Base-by-base conservation (phyloP, 2,329 filamentous ascomycete genomes). In the Colletotrichum sp. region DNA sequence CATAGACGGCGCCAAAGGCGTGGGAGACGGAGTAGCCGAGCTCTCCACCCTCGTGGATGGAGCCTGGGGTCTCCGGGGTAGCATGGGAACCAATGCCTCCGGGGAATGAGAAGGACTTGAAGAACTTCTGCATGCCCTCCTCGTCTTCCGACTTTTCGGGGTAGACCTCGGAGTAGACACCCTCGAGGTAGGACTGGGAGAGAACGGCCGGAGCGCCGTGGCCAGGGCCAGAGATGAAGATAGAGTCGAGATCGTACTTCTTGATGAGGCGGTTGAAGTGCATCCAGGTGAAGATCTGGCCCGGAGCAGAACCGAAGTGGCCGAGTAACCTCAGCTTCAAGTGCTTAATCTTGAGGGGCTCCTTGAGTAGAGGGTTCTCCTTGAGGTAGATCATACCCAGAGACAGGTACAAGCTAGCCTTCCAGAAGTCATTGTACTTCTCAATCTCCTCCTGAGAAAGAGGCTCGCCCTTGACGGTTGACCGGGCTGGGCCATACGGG, bases 261-360 rank as follows among this genome's bases (percentile, higher is more conserved):
- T 94, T 95, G 88, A 96, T 95, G 75, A 96, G 86, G 39, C 94
- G 92, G 84, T 96, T 96, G 88, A 95, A 94, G 85, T 96, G 94
- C 86, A 95, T 94, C 83, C 93, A 96, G 39, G 93, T 94, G 84
- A 96, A 96, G 74, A 93, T 92, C 84, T 96, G 94, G 16, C 94
- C 94, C n/a, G 94, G 92, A 66, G 94, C 94, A 4, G 93, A 95
- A 70, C 94, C 94, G 88, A 94, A 96, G 82, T 96, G 94, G 52
- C 94, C 94, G 3, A 96, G 87, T 11, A 96, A 87, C 78, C 94
- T 91, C 75, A 90, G 88, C 85, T 96, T 96, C 85, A 96, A 87
- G 81, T 96, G 93, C 70, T 94, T 91, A 36, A 90, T 86, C 79
- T 91, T 91, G 78, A 95, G 88, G 2, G 93, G 93, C 79, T 95